Base-by-base conservation (phyloP, 495 filamentous ascomycete species). In the Neurospora terricola region DNA sequence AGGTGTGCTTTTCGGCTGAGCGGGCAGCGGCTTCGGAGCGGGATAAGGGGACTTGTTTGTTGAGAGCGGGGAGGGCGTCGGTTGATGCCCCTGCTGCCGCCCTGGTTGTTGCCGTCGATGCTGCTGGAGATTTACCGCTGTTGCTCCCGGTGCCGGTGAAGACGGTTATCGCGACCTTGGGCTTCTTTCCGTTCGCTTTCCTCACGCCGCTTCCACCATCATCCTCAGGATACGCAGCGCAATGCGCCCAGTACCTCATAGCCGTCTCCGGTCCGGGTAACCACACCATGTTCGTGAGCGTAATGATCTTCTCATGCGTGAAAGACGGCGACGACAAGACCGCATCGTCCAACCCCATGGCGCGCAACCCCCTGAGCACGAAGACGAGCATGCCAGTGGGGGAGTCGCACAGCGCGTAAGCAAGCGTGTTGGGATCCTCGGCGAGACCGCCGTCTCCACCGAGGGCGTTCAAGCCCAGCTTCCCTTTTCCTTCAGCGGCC, bases 391-490 rank as follows among this genome's bases (percentile, higher is more conserved):
- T 78, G 8, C 86, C 86, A 10, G 83, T 84, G 1, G 86, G 86
- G 3, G 85, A 87, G 69, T 88, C 86, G 72, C 85, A 87, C 4
- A 88, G 75, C 7, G 85, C 86, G 73, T 87, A 88, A 4, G 84
- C 79, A 6, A 87, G 73, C 0, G 85, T 87, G 48, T 86, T 84
- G 1, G 85, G 85, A 40, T 87, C 84, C 75, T 76, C 23, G 84
- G 27, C 69, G 42, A 54, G 39, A n/a, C 30, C 30, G 2, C 7
- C 43, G 14, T 8, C 59, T 21, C 38, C 45, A 23, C 42, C 27
- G 18, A 34, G 16, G 16, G 37, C 66, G 18, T 34, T 69, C 71
- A 27, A 72, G n/a, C n/a, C 45, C 70, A 21, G 18, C 59, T 66
- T 62, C 21, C 62, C 10, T 16, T 38, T 71, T 27, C 18, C 12